These are phyloP conservation scores for Claviceps digitariae DNA, from an alignment of 2,329 filamentous ascomycete genomes.

Conservation along the genomic window DNA sequence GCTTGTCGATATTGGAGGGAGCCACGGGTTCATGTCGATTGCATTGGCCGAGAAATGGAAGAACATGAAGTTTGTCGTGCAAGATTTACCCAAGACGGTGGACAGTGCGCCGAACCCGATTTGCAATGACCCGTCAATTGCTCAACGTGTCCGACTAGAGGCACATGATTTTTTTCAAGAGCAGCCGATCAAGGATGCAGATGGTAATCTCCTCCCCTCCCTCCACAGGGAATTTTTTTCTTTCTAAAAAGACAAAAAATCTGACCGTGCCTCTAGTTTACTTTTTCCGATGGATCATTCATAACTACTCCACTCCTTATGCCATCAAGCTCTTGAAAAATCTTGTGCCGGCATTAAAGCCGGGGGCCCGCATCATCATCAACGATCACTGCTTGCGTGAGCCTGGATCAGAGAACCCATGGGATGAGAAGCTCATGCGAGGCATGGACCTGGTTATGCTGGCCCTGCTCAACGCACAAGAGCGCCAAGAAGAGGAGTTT, in stretches of 20 bases:
- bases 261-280: conserved; percentile 27
- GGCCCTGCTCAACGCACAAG: conserved; percentile 35
- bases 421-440: conserved; percentile 33
- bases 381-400: conserved; percentile 32
- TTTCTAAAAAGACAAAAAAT: background rate
- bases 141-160: conserved; percentile 27
- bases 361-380: conserved; percentile 34
- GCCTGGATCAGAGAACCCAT: conserved; percentile 24
- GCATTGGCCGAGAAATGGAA: conserved; percentile 37
- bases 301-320: conserved; percentile 46
- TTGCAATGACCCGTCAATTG: conserved; percentile 23
- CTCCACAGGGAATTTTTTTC: background rate
- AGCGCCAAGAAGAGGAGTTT: conserved; percentile 34
- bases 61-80: conserved; percentile 40
- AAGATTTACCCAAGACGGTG: conserved; percentile 37
- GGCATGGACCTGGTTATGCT: conserved; percentile 41
- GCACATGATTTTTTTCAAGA: conserved; percentile 45
- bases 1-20: conserved; percentile 46
- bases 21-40: conserved; percentile 42
- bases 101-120: conserved; percentile 31
- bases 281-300: conserved; percentile 45
- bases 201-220: conserved; percentile 20
- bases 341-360: conserved; percentile 40
- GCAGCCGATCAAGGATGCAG: conserved; percentile 38
- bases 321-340: conserved; percentile 33